A percentile compares a stretch with the other conserved stretches of the same genome.
These are phyloP conservation scores for Podila horticola DNA, from an alignment of 192 early-diverging fungal genomes.

Conservation along the genomic window DNA sequence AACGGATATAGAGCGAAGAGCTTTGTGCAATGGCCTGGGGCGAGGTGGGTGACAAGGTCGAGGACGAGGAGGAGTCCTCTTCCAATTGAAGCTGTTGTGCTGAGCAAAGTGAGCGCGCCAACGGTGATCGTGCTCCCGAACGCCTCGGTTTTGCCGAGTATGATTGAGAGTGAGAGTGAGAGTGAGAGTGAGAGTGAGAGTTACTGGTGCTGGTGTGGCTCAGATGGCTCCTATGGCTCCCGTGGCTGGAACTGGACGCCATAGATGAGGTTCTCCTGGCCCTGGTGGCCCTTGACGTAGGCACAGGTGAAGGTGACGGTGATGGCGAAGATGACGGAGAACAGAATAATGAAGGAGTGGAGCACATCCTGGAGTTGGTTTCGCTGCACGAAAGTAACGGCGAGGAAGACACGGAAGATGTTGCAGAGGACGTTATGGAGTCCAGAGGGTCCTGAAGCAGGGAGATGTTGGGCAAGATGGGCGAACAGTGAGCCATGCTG, in stretches of 20 bases:
- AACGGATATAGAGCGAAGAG: conserved; percentile 35
- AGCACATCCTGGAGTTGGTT: conserved; percentile 10
- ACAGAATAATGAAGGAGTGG: conserved; percentile 5
- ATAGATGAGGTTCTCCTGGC: conserved; percentile 26
- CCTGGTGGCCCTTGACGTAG: conserved; percentile 10
- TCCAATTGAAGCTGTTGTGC: neutral
- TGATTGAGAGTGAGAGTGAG: neutral
- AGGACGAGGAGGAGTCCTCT: neutral
- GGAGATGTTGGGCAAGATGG: conserved; percentile 29
- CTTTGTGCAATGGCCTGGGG: conserved; percentile 20
- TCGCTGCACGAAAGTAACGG: conserved; percentile 23
- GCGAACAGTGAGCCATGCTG: conserved; percentile 49
- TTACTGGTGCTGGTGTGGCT: neutral
- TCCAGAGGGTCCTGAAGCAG: conserved; percentile 19
- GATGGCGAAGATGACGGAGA: conserved; percentile 15
- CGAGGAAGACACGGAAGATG: conserved; percentile 25
- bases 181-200: neutral
- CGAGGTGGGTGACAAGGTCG: neutral
- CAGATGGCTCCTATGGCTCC: conserved; percentile 7
- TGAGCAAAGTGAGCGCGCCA: neutral
- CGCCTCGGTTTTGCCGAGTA: neutral
- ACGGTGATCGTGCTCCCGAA: too few relatives aligned
- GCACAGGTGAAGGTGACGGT: conserved; percentile 21
- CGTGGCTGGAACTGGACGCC: conserved; percentile 32
- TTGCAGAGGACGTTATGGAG: conserved; percentile 6